phyloP scores from a whole-genome alignment of 129 eudicot genomes.

The Smallanthus sonchifolius region DNA sequence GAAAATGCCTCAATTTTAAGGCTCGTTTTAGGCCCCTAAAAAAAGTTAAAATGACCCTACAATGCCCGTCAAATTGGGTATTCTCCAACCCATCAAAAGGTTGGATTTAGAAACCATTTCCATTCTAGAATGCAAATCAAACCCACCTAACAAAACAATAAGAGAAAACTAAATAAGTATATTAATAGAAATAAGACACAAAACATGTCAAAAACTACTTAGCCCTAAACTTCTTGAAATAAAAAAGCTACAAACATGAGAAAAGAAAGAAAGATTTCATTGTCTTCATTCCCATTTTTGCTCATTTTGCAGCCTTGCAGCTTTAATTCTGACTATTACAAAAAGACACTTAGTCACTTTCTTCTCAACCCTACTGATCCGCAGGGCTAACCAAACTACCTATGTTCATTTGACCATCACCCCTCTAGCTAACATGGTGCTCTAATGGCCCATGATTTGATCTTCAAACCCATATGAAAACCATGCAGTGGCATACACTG shows the following conservation, averaged over 20 bases:
- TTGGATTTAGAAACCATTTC: too few species aligned
- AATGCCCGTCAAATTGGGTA: too few species aligned
- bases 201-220: conserved; percentile 20
- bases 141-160: neutral
- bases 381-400: conserved; percentile 25
- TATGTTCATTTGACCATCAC: conserved; percentile 30
- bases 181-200: conserved; percentile 6
- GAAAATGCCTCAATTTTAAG: too few species aligned
- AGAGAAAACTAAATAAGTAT: neutral
- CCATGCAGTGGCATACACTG: conserved; percentile 68
- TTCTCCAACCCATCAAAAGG: too few species aligned
- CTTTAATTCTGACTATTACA: conserved; percentile 23
- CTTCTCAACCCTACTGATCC: conserved; percentile 23
- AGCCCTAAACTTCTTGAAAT: conserved; percentile 13
- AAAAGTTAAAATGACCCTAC: too few species aligned
- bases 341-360: conserved; percentile 32
- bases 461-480: conserved; percentile 53
- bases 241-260: conserved; percentile 21
- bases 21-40: too few species aligned
- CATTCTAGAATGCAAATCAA: neutral
- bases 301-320: conserved; percentile 26
- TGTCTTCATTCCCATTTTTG: conserved; percentile 21
- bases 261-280: conserved; percentile 19
- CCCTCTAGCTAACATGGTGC: conserved; percentile 18
- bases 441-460: conserved; percentile 11